phyloP scores from a whole-genome alignment of 805 yeast species.

The Hanseniaspora clermontiae region DNA sequence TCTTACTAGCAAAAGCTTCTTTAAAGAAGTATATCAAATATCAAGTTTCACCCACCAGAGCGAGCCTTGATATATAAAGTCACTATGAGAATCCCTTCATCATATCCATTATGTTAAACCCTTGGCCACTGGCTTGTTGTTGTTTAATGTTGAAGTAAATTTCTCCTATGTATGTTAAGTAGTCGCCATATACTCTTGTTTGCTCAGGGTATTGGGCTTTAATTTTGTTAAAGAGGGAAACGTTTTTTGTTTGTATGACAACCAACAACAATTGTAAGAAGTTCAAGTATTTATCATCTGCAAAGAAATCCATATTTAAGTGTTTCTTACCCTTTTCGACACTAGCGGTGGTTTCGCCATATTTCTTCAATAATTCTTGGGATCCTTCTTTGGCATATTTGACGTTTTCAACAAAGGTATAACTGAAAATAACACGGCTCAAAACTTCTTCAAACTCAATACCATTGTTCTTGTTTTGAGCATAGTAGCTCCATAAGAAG shows the following conservation, averaged over 20 bases:
- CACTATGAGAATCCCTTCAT: slow-evolving; percentile 47
- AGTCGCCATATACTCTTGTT: slow-evolving; percentile 23
- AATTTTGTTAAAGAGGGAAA: slow-evolving; percentile 43
- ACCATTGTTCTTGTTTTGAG: slow-evolving; percentile 19
- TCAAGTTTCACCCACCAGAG: neutral
- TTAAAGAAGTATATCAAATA: too few species aligned
- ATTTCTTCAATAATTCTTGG: slow-evolving; percentile 27
- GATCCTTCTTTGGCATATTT: slow-evolving; percentile 41
- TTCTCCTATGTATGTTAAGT: slow-evolving; percentile 47
- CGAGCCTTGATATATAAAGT: neutral
- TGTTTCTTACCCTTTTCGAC: slow-evolving; percentile 24
- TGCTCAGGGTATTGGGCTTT: slow-evolving; percentile 36
- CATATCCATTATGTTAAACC: slow-evolving; percentile 45
- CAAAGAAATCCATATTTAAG: slow-evolving; percentile 30
- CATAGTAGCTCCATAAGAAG: slow-evolving; percentile 36
- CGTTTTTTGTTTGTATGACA: slow-evolving; percentile 43
- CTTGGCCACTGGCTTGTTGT: slow-evolving; percentile 27
- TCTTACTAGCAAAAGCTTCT: too few species aligned
- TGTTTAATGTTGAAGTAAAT: slow-evolving; percentile 48
- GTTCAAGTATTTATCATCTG: slow-evolving; percentile 40
- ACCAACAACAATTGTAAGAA: slow-evolving; percentile 55
- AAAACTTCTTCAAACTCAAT: slow-evolving; percentile 24
- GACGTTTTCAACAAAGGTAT: slow-evolving; percentile 53
- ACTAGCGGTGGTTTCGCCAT: slow-evolving; percentile 21
- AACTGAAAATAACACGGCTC: slow-evolving; percentile 61